Evolutionary conservation across 352 stramenopile species (phyloP).

Genomic region (Phytophthora sp.): DNA sequence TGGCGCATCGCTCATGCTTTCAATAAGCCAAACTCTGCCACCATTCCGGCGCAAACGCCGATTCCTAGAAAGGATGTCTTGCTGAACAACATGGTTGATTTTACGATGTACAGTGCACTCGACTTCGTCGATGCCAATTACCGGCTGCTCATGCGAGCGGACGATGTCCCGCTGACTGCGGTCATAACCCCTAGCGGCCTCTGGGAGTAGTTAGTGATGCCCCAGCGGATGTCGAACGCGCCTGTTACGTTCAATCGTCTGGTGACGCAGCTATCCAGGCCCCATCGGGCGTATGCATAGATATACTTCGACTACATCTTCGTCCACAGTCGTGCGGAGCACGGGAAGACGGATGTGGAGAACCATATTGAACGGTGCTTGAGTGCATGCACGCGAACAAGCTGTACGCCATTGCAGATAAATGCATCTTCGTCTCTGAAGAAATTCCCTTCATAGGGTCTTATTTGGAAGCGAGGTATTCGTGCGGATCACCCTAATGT

Average conservation of each 20-base stretch:
- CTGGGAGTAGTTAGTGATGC: background rate
- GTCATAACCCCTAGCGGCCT: constrained; percentile 34
- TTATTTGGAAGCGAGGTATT: constrained; percentile 23
- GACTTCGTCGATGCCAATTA: constrained; percentile 29
- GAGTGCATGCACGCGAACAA: constrained; percentile 21
- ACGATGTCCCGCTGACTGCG: constrained; percentile 33
- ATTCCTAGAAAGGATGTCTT: constrained; percentile 22
- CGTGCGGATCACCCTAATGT: constrained; percentile 28
- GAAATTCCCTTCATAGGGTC: constrained; percentile 31
- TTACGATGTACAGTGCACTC: constrained; percentile 5
- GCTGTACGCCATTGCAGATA: constrained; percentile 24
- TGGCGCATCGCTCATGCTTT: constrained; percentile 8
- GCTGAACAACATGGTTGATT: constrained; percentile 14
- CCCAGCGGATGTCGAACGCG: background rate
- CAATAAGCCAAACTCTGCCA: constrained; percentile 35
- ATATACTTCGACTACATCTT: constrained; percentile 13
- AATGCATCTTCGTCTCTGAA: constrained; percentile 25
- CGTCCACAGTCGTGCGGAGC: too few species aligned
- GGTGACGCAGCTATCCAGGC: too few species aligned
- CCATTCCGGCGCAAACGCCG: constrained; percentile 4
- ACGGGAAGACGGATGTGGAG: constrained; percentile 17
- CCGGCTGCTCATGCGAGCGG: constrained; percentile 27
- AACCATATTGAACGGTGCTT: constrained; percentile 5
- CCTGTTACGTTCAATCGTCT: too few species aligned
- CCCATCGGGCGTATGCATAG: constrained; percentile 17